These are phyloP conservation scores for Dentipellis sp. DNA, from an alignment of 768 basidiomycete genomes.

Conservation along the genomic window DNA sequence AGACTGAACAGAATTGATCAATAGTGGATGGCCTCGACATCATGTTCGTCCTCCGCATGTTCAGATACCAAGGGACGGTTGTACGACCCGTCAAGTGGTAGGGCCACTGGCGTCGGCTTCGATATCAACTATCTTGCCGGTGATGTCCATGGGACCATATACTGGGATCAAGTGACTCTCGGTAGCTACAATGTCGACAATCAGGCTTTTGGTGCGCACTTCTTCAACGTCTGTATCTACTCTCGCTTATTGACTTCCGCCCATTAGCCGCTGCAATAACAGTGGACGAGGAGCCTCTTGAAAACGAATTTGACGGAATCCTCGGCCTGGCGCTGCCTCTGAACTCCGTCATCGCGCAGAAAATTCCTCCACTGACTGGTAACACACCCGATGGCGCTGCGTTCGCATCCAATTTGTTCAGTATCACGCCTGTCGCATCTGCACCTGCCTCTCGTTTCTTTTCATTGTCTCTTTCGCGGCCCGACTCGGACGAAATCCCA, in stretches of 20 bases:
- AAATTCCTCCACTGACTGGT: conserved; percentile 37
- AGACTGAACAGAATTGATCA: not conserved
- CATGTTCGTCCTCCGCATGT: conserved; percentile 51
- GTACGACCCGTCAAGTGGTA: conserved; percentile 47
- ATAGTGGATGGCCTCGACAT: conserved; percentile 69
- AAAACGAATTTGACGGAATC: conserved; percentile 50
- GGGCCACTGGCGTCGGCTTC: conserved; percentile 34
- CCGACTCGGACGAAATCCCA: conserved; percentile 47
- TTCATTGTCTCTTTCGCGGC: conserved; percentile 58
- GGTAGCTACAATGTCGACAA: conserved; percentile 54
- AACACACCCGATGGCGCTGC: conserved; percentile 57
- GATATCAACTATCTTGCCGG: conserved; percentile 54
- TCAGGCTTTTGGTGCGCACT: conserved; percentile 59
- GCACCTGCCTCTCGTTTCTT: conserved; percentile 58
- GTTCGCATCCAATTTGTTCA: conserved; percentile 63
- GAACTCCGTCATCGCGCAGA: conserved; percentile 54
- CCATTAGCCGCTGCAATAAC: conserved; percentile 45
- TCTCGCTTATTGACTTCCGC: not conserved
- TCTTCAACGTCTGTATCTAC: not conserved
- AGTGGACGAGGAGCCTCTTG: conserved; percentile 50
- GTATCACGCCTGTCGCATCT: conserved; percentile 41
- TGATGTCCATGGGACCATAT: conserved; percentile 47
- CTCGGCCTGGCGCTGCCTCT: conserved; percentile 68
- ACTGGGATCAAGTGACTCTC: conserved; percentile 57
- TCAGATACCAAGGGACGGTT: conserved; percentile 32